A percentile compares a stretch with the other conserved stretches of the same genome.
Evolutionary conservation across 768 basidiomycete species (phyloP).

Genomic region (Psilocybe tampanensis): DNA sequence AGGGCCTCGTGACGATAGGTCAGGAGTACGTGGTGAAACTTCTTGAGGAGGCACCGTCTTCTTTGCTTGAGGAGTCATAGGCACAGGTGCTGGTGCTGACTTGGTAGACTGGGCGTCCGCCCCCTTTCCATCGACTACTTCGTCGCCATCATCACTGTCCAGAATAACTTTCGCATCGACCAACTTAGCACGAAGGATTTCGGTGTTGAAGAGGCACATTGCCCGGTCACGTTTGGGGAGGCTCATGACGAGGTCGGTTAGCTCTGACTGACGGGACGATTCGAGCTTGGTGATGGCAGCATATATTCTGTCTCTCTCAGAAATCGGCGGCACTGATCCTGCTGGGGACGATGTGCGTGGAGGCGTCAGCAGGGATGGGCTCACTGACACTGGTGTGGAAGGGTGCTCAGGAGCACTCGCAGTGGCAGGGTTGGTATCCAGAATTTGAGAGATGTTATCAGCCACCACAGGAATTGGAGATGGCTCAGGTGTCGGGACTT

Average conservation of each 20-base stretch:
- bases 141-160: constrained; percentile 68
- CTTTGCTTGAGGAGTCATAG: constrained; percentile 69
- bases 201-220: constrained; percentile 87
- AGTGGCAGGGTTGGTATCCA: constrained; percentile 69
- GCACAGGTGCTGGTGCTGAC: constrained; percentile 32
- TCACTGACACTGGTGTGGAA: constrained; percentile 81
- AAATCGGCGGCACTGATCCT: constrained; percentile 55
- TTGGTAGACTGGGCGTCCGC: constrained; percentile 25
- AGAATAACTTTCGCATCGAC: constrained; percentile 82
- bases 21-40: constrained; percentile 74
- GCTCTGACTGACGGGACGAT: constrained; percentile 55
- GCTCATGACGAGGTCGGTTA: constrained; percentile 82
- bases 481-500: constrained; percentile 40
- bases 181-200: constrained; percentile 76
- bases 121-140: constrained; percentile 31
- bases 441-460: constrained; percentile 51
- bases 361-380: constrained; percentile 75
- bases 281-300: constrained; percentile 70
- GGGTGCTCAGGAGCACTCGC: constrained; percentile 92
- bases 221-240: constrained; percentile 88
- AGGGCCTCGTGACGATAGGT: constrained; percentile 72
- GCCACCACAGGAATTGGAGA: constrained; percentile 43
- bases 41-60: constrained; percentile 43
- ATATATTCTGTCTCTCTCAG: constrained; percentile 77
- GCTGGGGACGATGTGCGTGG: constrained; percentile 85